Evolutionary conservation across 1,139 yeast species (phyloP), one percentile per base, ranked within the genome.

Genomic region (Magnusiomyces sp.): DNA sequence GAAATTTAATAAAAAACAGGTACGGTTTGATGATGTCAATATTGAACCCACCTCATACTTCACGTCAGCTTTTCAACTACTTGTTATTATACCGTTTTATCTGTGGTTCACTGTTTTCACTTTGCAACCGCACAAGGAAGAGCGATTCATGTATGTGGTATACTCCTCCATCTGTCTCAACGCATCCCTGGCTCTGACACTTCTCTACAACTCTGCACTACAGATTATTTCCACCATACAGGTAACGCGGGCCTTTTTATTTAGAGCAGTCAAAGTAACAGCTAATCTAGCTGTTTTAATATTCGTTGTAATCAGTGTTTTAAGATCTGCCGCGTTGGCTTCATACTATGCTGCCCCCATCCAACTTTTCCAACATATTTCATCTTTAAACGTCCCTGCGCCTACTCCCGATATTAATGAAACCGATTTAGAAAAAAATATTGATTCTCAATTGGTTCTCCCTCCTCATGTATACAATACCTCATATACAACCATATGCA

Each of bases 111-210:
- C 65, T 0, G 73, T 89, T 2, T 87, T 90, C 62, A 72, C 75
- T 51, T 56, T 68, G 6, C 97, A 89, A 60, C 94, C 96, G 1
- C 97, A 90, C 64, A 92, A 92, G 63, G 97, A 90, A 64, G 97
- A 90, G 64, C 72, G 97, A 53, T 92, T 90, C 63, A 67, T 90
- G 59, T 92, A 88, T 59, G 96, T 95, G 9, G 73, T 86, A 0
- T 90, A 90, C 63, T 83, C 90, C 4, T 71, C 84, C 44, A 72
- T 90, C 32, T 67, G 78, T 6, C 60, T 84, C 27, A 74, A 80
- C 52, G 90, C 88, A 2, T 34, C 37, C 16, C 9, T 34, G 37
- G 79, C 94, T 0, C 62, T 85, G 1, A 67, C 80, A 0, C 47
- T 64, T 23, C 37, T 34, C 16, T 34, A 13, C n/a, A 34, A 23